Base-by-base conservation (phyloP, 306 rosid species). In the Ceratonia siliqua region DNA sequence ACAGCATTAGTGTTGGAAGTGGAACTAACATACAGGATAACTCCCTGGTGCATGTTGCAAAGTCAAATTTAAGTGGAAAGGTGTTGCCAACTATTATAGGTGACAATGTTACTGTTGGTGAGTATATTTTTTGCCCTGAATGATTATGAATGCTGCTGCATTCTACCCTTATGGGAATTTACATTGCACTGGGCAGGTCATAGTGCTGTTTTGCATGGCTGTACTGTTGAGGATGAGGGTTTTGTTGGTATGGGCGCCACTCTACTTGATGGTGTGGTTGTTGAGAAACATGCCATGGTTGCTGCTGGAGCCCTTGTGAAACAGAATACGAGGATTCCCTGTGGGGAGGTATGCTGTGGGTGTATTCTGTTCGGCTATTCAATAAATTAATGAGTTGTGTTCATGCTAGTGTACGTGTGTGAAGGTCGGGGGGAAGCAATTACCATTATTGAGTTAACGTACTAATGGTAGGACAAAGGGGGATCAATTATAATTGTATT, bases 21-120 rank as follows among this genome's bases (percentile, higher is more conserved):
- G 95, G 95, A 48, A 94, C 98, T 81, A 94, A 94, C 76, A 87
- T 94, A 72, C 98, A 91, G 82, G 98, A 91, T 73, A 94, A 94
- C 85, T 87, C 98, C 78, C 85, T 94, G 68, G 98, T 94, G 76
- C 98, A 91, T 72, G 97, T 94, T 11, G 98, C 96, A 1, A 94
- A 94, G 79, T 84, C 97, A 50, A 91, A 89, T 78, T 84, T 91
- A 78, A 76, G 86, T 75, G 98, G 96, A 76, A 91, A 94, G 90
- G 97, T 88, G 36, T 84, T 94, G 80, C 96, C 97, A 22, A 94
- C 97, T 21, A 66, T 87, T 50, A 90, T 94, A 17, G 97, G 96
- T 54, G 83, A 94, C 76, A 94, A 91, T 76, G 98, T 94, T 32
- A 94, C 97, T 4, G 86, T 94, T 28, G 98, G 97, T 94, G 77